These are phyloP conservation scores for Xylaria longipes DNA, from an alignment of 495 filamentous ascomycete genomes.

Conservation along the genomic window DNA sequence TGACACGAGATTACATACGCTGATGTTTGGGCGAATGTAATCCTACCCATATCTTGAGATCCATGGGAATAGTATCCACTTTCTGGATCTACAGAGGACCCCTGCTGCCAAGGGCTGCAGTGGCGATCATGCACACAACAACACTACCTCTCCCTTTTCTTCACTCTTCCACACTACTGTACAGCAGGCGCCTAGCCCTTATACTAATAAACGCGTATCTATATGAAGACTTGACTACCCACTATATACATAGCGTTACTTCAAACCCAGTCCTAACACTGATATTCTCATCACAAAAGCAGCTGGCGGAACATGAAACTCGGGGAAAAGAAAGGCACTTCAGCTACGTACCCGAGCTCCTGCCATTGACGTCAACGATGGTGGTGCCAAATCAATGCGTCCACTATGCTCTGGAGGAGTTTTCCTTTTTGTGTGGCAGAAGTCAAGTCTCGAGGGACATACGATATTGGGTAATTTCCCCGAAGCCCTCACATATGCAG, in stretches of 20 bases:
- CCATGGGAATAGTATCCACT: conserved; percentile 21
- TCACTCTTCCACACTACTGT: not conserved
- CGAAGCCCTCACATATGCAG: conserved; percentile 16
- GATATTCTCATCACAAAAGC: not conserved
- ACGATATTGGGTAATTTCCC: conserved; percentile 27
- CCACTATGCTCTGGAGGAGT: not conserved
- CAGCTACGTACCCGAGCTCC: conserved; percentile 7
- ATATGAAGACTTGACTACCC: not conserved
- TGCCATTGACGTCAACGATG: conserved; percentile 23
- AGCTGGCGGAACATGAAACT: not conserved
- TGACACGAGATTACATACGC: conserved; percentile 5
- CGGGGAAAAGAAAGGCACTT: conserved; percentile 11
- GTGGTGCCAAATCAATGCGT: conserved; percentile 1
- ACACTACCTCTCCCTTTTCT: conserved; percentile 17
- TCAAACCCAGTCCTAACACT: not conserved
- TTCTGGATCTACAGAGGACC: conserved; percentile 21
- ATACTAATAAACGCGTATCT: not conserved
- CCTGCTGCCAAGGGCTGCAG: conserved; percentile 27
- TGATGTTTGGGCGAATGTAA: conserved; percentile 12
- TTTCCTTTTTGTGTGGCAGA: conserved; percentile 11
- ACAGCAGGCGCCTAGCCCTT: not conserved
- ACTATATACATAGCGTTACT: not conserved
- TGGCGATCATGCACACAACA: conserved; percentile 24
- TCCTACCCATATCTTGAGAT: conserved; percentile 22
- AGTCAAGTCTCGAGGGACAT: not conserved